Percentiles rank a stretch among this genome's conserved stretches.
phyloP scores from a whole-genome alignment of 352 stramenopile species.

The Salisapilia sapeloensis region DNA sequence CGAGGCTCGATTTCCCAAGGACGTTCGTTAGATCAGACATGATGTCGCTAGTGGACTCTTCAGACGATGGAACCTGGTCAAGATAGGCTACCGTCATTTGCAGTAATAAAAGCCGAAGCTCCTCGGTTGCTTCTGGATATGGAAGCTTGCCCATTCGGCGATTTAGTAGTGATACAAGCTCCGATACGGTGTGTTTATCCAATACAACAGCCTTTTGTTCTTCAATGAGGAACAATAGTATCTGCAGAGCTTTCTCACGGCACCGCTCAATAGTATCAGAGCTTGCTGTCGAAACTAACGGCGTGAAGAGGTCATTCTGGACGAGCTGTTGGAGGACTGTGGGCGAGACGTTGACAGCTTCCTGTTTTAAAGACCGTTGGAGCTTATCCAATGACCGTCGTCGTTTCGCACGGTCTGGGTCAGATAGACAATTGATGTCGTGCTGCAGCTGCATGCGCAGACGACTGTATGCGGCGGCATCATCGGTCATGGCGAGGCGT shows the following conservation, averaged over 20 bases:
- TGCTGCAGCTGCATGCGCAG: constrained; percentile 69
- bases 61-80: constrained; percentile 17
- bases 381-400: constrained; percentile 61
- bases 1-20: constrained; percentile 47
- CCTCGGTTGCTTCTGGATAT: constrained; percentile 62
- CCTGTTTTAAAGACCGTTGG: constrained; percentile 23
- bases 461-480: constrained; percentile 33
- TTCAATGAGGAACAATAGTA: constrained; percentile 38
- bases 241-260: constrained; percentile 40
- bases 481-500: constrained; percentile 19
- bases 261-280: constrained; percentile 58
- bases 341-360: constrained; percentile 13
- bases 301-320: constrained; percentile 16
- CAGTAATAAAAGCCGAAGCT: constrained; percentile 58
- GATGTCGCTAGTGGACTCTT: constrained; percentile 19
- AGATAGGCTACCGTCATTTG: constrained; percentile 36
- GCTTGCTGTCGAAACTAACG: constrained; percentile 28
- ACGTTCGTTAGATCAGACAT: constrained; percentile 52
- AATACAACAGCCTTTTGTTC: constrained; percentile 25
- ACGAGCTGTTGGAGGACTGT: constrained; percentile 25
- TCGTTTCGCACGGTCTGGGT: constrained; percentile 49
- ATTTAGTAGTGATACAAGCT: constrained; percentile 25
- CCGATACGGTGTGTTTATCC: constrained; percentile 16
- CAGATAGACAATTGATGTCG: constrained; percentile 63
- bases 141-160: constrained; percentile 56